Percentiles rank a stretch among this genome's conserved stretches.
phyloP scores from a whole-genome alignment of 1,284 basidiomycete genomes.

The Entoloma clypeatum region DNA sequence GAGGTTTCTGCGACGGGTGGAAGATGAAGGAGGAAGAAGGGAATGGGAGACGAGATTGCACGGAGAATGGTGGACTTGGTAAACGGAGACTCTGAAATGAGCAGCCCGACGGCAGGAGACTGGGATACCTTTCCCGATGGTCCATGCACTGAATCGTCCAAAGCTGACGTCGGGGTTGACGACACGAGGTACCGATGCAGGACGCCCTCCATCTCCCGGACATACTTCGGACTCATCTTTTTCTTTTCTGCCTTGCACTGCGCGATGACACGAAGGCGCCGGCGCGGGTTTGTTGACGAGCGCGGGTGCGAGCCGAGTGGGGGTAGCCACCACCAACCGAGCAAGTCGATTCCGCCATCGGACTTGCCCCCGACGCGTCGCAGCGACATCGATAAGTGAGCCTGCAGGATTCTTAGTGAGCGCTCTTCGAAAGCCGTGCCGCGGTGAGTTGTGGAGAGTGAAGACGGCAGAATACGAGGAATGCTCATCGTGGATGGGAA shows the following conservation, averaged over 20 bases:
- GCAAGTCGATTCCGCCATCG: slow-evolving; percentile 86
- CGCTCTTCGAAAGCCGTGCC: slow-evolving; percentile 78
- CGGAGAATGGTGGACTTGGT: slow-evolving; percentile 63
- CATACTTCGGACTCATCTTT: slow-evolving; percentile 71
- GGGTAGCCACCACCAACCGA: slow-evolving; percentile 91
- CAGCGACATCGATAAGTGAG: slow-evolving; percentile 76
- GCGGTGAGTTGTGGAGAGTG: slow-evolving; percentile 35
- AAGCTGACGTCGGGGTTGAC: background rate
- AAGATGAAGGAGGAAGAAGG: slow-evolving; percentile 74
- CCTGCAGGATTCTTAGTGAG: slow-evolving; percentile 57
- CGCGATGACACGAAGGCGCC: slow-evolving; percentile 70
- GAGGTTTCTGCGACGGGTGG: slow-evolving; percentile 36
- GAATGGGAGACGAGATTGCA: slow-evolving; percentile 67
- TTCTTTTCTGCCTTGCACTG: slow-evolving; percentile 91
- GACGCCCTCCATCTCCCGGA: slow-evolving; percentile 88
- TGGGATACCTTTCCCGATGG: slow-evolving; percentile 7
- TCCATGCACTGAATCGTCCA: background rate
- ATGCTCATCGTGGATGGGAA: too few relatives aligned
- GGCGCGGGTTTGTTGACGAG: too few relatives aligned
- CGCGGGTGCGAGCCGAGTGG: too few relatives aligned
- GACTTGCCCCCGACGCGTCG: slow-evolving; percentile 73
- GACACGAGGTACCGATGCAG: slow-evolving; percentile 43
- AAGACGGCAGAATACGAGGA: too few relatives aligned
- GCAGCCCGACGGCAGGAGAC: slow-evolving; percentile 58
- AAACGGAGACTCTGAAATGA: slow-evolving; percentile 77